Base-by-base conservation (phyloP, 2,329 filamentous ascomycete genomes). In the Colletotrichum ledebouriae region DNA sequence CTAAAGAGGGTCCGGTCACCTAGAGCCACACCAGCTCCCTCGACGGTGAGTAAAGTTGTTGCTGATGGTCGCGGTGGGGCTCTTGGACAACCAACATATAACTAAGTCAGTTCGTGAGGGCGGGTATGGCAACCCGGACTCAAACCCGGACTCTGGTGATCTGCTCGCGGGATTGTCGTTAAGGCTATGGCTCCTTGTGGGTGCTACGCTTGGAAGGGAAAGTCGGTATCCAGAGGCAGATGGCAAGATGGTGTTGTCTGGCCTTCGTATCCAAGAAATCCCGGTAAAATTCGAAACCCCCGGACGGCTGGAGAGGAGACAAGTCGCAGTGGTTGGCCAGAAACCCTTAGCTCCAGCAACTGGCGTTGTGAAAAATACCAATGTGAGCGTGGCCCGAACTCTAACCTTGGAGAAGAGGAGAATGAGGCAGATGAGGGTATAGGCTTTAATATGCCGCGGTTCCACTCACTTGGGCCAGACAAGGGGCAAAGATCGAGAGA, bases 31-130 rank as follows among this genome's bases (percentile, higher is more conserved):
- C 44, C 25, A 57, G 29, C 29, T 55, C 39, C 37, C 53, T 58
- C 29, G 39, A 58, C 47, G 17, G 52, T 50, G 52, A 20, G 20
- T 15, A 57, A 49, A 33, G 44, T 42, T 44, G 57, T 59, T 46
- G 63, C 17, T 67, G 50, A 69, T 57, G 67, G 46, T 42, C 10
- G 66, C 29, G 29, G 67, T 67, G 67, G 67, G 67, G 64, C 64
- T 15, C 37, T 15, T 59, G 46, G 22, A 39, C 22, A 44, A 52
- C 17, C 50, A 58, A 37, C 46, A 69, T 41, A 42, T 47, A 46
- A 57, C 50, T 57, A 25, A 44, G 17, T 39, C 11, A 42, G 39
- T 42, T 59, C 39, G 56, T 33, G 59, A 55, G 39, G 25, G 67
- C 67, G 52, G 57, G 56, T 67, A 63, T 58, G 50, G 34, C 67